Evolutionary conservation across 495 filamentous ascomycete genomes (phyloP).

Genomic region (Choiromyces venosus): DNA sequence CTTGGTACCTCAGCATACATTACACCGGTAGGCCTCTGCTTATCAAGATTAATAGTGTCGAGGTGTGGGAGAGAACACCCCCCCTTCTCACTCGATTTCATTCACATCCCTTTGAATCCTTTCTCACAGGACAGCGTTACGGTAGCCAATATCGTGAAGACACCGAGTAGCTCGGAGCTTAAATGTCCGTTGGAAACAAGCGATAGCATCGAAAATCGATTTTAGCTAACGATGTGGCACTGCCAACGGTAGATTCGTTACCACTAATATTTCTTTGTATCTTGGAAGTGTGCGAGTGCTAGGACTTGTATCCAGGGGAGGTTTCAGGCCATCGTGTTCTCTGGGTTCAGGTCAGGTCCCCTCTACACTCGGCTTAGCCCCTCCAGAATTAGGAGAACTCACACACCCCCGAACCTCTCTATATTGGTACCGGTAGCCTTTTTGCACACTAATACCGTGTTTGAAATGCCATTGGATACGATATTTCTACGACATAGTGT

Average conservation of each 20-base stretch:
- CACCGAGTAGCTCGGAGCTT: not conserved
- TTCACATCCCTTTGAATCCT: not conserved
- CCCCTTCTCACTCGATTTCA: not conserved
- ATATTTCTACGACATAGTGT: not conserved
- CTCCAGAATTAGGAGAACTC: slow-evolving; percentile 22
- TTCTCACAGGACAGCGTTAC: not conserved
- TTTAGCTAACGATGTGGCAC: not conserved
- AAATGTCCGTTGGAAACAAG: not conserved
- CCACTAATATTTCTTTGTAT: not conserved
- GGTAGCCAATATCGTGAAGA: not conserved
- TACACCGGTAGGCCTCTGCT: not conserved
- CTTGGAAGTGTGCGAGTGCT: not conserved
- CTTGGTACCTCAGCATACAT: not conserved
- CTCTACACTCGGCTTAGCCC: slow-evolving; percentile 15
- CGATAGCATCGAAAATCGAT: not conserved
- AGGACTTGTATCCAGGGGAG: not conserved
- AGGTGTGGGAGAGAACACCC: too few relatives aligned
- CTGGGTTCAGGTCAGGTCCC: slow-evolving; percentile 12
- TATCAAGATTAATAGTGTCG: not conserved
- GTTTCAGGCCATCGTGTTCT: slow-evolving; percentile 26
- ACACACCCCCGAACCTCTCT: not conserved
- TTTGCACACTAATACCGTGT: not conserved
- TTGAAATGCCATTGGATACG: not conserved
- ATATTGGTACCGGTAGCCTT: not conserved
- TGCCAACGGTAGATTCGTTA: not conserved